Evolutionary conservation across 768 basidiomycete species (phyloP), one percentile per base, ranked within the genome.

Genomic region (Russula lepida): DNA sequence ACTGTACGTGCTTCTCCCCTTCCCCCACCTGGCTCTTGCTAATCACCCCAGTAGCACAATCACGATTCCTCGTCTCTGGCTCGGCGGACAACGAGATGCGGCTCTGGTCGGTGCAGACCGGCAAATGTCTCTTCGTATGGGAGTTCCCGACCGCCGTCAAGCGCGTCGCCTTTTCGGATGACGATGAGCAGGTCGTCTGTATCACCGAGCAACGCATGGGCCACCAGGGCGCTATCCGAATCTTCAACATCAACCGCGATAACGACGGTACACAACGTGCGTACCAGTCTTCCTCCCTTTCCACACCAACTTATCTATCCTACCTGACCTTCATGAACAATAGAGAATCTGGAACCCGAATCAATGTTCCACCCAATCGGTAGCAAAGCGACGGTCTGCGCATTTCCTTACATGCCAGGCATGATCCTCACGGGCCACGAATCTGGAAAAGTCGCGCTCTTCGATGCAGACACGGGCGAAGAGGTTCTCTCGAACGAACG

Each of bases 181-280:
- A 90, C 68, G 91, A 89, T 70, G 80, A 83, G 25, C 82, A 84
- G 68, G 78, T 98, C 35, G 86, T 98, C 27, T 93, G 91, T 70
- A 91, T 98, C 68, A 98, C 97, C 2, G 97, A 98, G 74, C 94
- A 97, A 75, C 88, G 97, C 58, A 94, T 94, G 89, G 97, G 95
- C 0, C 75, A 83, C 73, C 89, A 91, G 69, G 90, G 92, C 66
- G 87, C 93, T 25, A 89, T 99, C 69, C 83, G 94, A 27, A 87
- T 98, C 53, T 98, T 95, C 72, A 74, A 84, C 63, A 83, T 99
- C 69, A 91, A 92, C 76, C 77, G 85, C 44, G 88, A 90, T 28
- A 85, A 82, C 8, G 92, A 95, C 70, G 88, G 85, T 25, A 82
- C 83, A 48, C 75, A 86, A 62, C 95, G 93, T 95, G 68, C 66